Evolutionary conservation across 129 eudicot species (phyloP), one percentile per base, ranked within the genome.

Genomic region (Smallanthus sonchifolius): DNA sequence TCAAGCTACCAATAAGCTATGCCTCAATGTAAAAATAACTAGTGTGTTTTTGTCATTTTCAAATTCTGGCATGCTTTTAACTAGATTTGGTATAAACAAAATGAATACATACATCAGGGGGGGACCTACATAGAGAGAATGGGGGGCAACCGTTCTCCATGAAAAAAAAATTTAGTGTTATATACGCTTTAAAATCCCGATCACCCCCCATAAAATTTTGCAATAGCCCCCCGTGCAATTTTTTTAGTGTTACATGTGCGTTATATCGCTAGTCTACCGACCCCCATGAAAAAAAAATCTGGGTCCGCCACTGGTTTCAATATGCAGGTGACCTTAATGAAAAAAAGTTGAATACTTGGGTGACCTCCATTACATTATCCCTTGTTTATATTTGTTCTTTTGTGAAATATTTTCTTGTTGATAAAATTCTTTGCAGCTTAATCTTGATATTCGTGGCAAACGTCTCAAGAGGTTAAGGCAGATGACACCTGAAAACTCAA

Each of bases 401-500:
- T 30, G 47, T 79, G 17, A 72, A 36, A 42, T 74, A 13, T 69
- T 40, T 0, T 66, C 69, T 37, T 37, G 30, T 24, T n/a, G 19
- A 15, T 36, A 17, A 56, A 64, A 60, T 35, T 69, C 44, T 6
- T 60, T 79, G 75, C 88, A 93, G 92, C 79, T 93, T 49, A 87
- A 72, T 68, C 11, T 84, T 19, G 64, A 78, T 48, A 87, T 59
- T 69, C 79, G 59, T 48, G 81, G 78, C 59, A 52, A 84, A 77
- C 80, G 92, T 45, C 88, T 80, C 61, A 86, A 91, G 85, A 83
- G 92, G 85, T 47, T 86, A 60, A 77, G 85, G 61, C 85, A 84
- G 69, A 78, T 74, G 40, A 83, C 89, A 66, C 38, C 39, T 20
- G 71, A 66, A 42, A 42, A 43, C 36, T 66, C 71, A 42, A 19